Base-by-base conservation (phyloP, 106 monocot genomes). In the Dioscorea alata region DNA sequence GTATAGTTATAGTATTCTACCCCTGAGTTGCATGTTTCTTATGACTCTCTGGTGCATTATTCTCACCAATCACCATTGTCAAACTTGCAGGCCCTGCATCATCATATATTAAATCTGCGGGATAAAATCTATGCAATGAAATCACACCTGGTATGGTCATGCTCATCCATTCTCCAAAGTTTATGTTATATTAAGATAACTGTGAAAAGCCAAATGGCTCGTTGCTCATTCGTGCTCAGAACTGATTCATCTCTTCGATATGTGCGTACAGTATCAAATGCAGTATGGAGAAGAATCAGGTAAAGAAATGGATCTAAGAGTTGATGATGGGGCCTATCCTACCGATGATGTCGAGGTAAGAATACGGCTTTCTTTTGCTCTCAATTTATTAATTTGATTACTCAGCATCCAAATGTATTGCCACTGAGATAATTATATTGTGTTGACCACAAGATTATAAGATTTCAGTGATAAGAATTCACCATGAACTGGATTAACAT, bases 21-120 rank as follows among this genome's bases (percentile, higher is more conserved):
- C 48, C 48, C 2, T 69, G 18, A 69, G 4, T 18, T 72, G 8
- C 13, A 15, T 7, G 8, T 54, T 71, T 23, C 28, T 28, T 28
- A 28, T 60, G 4, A 35, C 16, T 28, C 23, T 71, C 56, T 28
- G 1, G 51, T 17, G 31, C 23, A 25, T 69, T 51, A 13, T 48
- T 59, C 42, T 42, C 42, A 6, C 4, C 34, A 24, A 22, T 33
- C 52, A 21, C 13, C 8, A 54, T 60, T 16, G 61, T 56, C 14
- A 14, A 69, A 65, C 15, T 54, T 71, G 15, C 76, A 95, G 94
- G 95, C 91, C 23, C 61, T 96, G 52, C 88, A 82, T 52, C 71
- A 84, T 80, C 88, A 96, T 75, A 91, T 91, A 48, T 78, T 76
- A 33, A 25, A 73, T 73, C 60, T 96, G 53, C 74, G 57, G 57